Base-by-base conservation (phyloP, 306 rosid genomes). In the Trifolium fragiferum region DNA sequence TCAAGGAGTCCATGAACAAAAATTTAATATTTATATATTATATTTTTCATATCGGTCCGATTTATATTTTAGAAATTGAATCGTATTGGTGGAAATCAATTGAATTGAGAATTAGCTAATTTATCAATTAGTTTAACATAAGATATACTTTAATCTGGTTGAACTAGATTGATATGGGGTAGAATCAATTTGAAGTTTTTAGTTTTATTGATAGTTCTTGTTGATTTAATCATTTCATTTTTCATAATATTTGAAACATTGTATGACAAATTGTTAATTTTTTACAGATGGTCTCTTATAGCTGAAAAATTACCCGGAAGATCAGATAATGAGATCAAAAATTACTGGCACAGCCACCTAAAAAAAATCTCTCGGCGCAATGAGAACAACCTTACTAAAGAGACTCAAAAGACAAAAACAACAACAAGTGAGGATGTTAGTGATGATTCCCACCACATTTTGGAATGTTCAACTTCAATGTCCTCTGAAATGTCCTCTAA, bases 311-410 rank as follows among this genome's bases (percentile, higher is more conserved):
- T 92, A 40, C 63, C 85, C 0, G 97, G 96, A 64, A 88, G 97
- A 85, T 88, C 92, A 0, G 93, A 92, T 75, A 90, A 90, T 32
- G 89, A 88, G 50, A 79, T 92, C 44, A 89, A 92, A 78, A 92
- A 88, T 43, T 80, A 84, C 2, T 92, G 93, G 93, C 89, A 89
- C 53, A 92, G 90, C 49, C 80, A 76, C 76, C 75, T 92, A 7
- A 85, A 85, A 82, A 90, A 83, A 76, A 59, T 67, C 47, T 3
- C 9, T 19, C 46, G 60, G 14, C 12, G 3, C 41, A 60, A 60
- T 13, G 35, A 57, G 9, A 57, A 50, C 60, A 54, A 73, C n/a
- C 7, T 55, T 16, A 43, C 10, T 55, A 41, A 51, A 18, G 50
- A 75, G 78, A 78, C 19, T 44, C 83, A 76, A 46, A 70, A 18